Conservation (phyloP, 2,329 filamentous ascomycete genomes). For the Aspergillus fumigatus region DNA sequence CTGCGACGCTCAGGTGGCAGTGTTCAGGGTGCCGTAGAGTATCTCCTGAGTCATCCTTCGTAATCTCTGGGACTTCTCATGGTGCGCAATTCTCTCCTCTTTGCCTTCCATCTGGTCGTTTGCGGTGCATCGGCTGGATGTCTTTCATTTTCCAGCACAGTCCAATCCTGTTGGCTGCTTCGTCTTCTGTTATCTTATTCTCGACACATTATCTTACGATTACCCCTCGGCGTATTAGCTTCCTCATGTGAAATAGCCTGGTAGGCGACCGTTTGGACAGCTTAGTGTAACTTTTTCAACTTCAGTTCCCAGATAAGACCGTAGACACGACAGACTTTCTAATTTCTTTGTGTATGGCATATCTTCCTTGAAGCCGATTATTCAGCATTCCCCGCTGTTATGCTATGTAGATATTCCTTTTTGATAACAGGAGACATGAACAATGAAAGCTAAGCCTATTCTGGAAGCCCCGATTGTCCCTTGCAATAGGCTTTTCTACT, state of each 20-base stretch:
- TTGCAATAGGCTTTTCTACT: neutral
- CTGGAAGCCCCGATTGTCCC: neutral
- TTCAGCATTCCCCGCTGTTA: too few species aligned
- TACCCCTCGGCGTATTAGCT: constrained; percentile 1
- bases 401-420: too few species aligned
- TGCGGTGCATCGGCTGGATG: neutral
- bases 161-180: neutral
- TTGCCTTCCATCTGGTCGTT: neutral
- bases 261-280: neutral
- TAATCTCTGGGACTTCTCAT: constrained; percentile 6
- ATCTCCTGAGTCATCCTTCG: constrained; percentile 34
- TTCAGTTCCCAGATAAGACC: neutral
- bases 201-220: constrained; percentile 1
- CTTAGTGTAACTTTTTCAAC: neutral
- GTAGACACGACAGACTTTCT: neutral
- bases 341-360: neutral
- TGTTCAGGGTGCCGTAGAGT: constrained; percentile 69
- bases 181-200: neutral
- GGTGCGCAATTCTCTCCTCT: neutral
- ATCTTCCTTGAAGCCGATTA: neutral
- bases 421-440: neutral
- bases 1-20: constrained; percentile 84
- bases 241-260: neutral
- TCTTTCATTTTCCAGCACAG: neutral
- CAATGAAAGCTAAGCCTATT: constrained; percentile 2